Evolutionary conservation across 805 yeast genomes (phyloP).

Genomic region (Jamesozyma hellenica): DNA sequence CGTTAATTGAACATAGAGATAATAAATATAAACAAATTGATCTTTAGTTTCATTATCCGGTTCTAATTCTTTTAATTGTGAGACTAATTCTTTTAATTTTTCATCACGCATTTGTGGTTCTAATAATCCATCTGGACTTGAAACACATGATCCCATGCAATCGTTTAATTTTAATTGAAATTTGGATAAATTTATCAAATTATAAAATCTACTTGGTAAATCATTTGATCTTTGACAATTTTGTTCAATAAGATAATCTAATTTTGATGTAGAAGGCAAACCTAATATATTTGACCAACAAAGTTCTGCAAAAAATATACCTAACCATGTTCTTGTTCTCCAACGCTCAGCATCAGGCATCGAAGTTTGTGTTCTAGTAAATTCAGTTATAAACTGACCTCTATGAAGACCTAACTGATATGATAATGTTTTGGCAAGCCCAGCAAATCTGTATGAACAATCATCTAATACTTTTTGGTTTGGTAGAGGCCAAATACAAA

Average conservation of each 20-base stretch:
- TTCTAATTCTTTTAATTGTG: slow-evolving; percentile 64
- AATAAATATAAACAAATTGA: slow-evolving; percentile 64
- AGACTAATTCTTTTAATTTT: slow-evolving; percentile 61
- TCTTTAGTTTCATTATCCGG: slow-evolving; percentile 42
- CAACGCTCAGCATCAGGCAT: slow-evolving; percentile 86
- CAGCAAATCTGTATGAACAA: slow-evolving; percentile 79
- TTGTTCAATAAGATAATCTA: slow-evolving; percentile 72
- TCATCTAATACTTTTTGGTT: slow-evolving; percentile 88
- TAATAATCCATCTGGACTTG: slow-evolving; percentile 79
- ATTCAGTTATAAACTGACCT: slow-evolving; percentile 84
- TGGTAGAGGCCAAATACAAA: slow-evolving; percentile 87
- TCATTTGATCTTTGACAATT: background rate
- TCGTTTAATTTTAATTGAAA: slow-evolving; percentile 77
- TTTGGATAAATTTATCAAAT: slow-evolving; percentile 61
- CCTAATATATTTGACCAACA: slow-evolving; percentile 86
- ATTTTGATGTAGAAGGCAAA: slow-evolving; percentile 74
- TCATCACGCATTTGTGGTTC: slow-evolving; percentile 78
- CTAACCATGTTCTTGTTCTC: slow-evolving; percentile 90
- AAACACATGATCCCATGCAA: slow-evolving; percentile 79
- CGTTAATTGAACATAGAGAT: slow-evolving; percentile 66
- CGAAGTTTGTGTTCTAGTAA: slow-evolving; percentile 79
- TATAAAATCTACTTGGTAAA: slow-evolving; percentile 62
- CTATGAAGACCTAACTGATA: slow-evolving; percentile 83
- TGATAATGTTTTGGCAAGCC: slow-evolving; percentile 74
- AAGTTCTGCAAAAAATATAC: slow-evolving; percentile 78